Conservation (phyloP, 179 eudicot genomes). For the Sideroxylon spinosum region DNA sequence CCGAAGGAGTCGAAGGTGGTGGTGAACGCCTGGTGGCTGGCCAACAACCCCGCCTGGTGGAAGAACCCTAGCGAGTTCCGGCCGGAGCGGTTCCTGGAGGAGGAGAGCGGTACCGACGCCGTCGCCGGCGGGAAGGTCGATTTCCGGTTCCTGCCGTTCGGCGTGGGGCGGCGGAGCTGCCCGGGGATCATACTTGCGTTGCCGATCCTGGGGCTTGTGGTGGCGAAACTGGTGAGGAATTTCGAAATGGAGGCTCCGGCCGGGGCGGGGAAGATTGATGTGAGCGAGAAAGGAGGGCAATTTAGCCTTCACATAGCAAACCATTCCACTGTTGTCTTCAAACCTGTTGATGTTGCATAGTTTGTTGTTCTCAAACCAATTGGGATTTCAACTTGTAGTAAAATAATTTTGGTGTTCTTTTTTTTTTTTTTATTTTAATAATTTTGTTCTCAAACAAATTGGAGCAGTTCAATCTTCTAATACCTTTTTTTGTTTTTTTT, state of each 20-base stretch:
- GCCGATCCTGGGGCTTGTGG: conserved; percentile 27
- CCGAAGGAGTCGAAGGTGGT: conserved; percentile 63
- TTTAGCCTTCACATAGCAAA: conserved; percentile 34
- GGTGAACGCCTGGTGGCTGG: conserved; percentile 55
- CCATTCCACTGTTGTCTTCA: conserved; percentile 27
- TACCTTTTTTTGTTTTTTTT: too few relatives aligned
- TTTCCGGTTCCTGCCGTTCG: conserved; percentile 65
- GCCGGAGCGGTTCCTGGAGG: conserved; percentile 67
- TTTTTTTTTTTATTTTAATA: too few relatives aligned
- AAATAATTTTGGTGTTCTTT: background rate
- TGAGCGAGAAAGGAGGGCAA: conserved; percentile 31
- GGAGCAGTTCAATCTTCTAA: too few relatives aligned
- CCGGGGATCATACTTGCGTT: conserved; percentile 75
- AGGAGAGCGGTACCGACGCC: conserved; percentile 62
- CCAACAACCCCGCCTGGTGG: conserved; percentile 78
- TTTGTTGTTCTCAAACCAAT: too few relatives aligned
- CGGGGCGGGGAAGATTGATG: conserved; percentile 24
- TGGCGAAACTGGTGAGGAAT: conserved; percentile 20
- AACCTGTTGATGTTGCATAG: conserved; percentile 8
- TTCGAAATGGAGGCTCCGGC: conserved; percentile 24
- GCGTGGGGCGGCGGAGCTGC: conserved; percentile 84
- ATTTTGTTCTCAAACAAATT: too few relatives aligned
- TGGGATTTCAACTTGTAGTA: too few relatives aligned
- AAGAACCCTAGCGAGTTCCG: conserved; percentile 51
- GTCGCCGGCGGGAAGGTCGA: conserved; percentile 54